Percentiles rank a stretch among this genome's conserved stretches.
Conservation (phyloP, 164 flowering plant species). For the Dillenia turbinata region DNA sequence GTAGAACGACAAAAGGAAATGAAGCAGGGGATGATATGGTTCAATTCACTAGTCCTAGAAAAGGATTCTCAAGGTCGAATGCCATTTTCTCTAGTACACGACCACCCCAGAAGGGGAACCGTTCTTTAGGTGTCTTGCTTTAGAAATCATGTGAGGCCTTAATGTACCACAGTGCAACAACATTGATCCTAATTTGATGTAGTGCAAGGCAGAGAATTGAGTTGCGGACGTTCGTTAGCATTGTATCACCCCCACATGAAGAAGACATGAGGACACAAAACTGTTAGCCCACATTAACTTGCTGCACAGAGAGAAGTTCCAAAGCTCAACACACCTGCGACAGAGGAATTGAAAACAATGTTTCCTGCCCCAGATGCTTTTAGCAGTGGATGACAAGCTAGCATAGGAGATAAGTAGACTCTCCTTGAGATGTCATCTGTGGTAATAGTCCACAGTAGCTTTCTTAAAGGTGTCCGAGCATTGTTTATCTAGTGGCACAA, state of each 20-base stretch:
- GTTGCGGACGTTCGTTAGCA: no score
- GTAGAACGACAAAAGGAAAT: no score
- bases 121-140: no score
- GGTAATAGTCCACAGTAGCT: conserved; percentile 42
- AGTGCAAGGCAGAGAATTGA: conserved; percentile 26
- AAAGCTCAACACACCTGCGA: conserved; percentile 44
- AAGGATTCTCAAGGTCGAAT: no score
- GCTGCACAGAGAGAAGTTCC: conserved; percentile 46
- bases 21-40: no score
- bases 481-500: conserved; percentile 51
- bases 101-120: no score
- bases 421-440: conserved; percentile 47
- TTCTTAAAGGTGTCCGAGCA: conserved; percentile 49
- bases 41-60: no score
- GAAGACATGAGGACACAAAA: not conserved
- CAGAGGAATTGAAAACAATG: conserved; percentile 77
- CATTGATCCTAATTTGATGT: conserved; percentile 58
- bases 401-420: conserved; percentile 54
- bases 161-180: conserved; percentile 66
- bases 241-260: no score
- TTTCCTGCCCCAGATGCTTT: conserved; percentile 69
- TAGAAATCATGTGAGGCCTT: conserved; percentile 42
- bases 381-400: conserved; percentile 70
- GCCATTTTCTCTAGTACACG: no score
- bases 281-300: conserved; percentile 42